phyloP scores from a whole-genome alignment of 2,329 filamentous ascomycete species.

The Hymenotorrendiella dingleyae region DNA sequence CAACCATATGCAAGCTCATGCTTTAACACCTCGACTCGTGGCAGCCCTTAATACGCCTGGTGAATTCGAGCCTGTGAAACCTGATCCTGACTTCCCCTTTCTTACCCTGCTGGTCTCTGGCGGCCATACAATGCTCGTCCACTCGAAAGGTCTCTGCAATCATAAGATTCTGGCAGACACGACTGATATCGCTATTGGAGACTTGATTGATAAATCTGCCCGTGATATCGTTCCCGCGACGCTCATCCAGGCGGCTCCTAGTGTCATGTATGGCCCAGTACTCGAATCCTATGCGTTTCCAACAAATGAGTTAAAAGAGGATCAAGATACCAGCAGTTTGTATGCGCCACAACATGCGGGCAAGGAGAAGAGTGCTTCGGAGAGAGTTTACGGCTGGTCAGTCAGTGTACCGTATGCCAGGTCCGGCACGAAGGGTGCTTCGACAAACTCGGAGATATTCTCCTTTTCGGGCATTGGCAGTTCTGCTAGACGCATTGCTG shows the following conservation, averaged over 20 bases:
- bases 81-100: slow-evolving; percentile 67
- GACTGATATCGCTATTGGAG: slow-evolving; percentile 79
- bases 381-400: slow-evolving; percentile 53
- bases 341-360: too few species aligned
- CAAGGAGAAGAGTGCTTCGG: neutral
- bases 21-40: slow-evolving; percentile 77
- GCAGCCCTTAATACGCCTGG: slow-evolving; percentile 44
- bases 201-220: slow-evolving; percentile 83
- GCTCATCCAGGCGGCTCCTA: slow-evolving; percentile 46
- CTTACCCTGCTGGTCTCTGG: slow-evolving; percentile 85
- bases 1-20: slow-evolving; percentile 97
- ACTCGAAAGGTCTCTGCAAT: slow-evolving; percentile 59
- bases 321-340: neutral
- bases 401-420: slow-evolving; percentile 61
- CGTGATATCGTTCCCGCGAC: slow-evolving; percentile 64
- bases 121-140: slow-evolving; percentile 82
- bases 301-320: slow-evolving; percentile 22
- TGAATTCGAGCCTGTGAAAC: neutral
- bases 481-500: slow-evolving; percentile 52
- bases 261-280: slow-evolving; percentile 73
- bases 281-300: slow-evolving; percentile 78
- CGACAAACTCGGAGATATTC: slow-evolving; percentile 40
- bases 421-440: slow-evolving; percentile 37
- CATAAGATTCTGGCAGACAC: slow-evolving; percentile 71
- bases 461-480: slow-evolving; percentile 71